Conservation (phyloP, 345 rosid genomes). For the Arabis alpina region DNA sequence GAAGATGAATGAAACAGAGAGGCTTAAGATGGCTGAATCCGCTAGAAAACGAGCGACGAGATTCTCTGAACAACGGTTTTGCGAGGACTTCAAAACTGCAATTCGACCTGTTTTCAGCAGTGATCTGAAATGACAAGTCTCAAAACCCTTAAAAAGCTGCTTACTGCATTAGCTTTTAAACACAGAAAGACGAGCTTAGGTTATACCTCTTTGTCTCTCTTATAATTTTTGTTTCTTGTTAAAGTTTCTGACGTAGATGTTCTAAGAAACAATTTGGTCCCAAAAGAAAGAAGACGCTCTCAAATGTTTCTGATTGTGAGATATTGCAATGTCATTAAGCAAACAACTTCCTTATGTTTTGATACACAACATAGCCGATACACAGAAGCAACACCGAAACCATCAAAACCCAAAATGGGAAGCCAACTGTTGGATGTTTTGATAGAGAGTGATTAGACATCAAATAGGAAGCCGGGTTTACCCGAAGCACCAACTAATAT, state of each 20-base stretch:
- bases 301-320: no score
- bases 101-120: conserved; percentile 50
- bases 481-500: conserved; percentile 88
- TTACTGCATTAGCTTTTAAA: conserved; percentile 12
- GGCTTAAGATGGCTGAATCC: conserved; percentile 72
- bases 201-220: conserved; percentile 1
- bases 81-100: conserved; percentile 71
- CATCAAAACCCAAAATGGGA: conserved; percentile 65
- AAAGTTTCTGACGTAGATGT: not conserved
- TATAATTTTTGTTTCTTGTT: conserved; percentile 1
- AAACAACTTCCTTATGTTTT: no score
- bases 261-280: conserved; percentile 21
- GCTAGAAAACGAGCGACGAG: conserved; percentile 72
- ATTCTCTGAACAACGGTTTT: conserved; percentile 79
- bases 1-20: conserved; percentile 65
- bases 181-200: conserved; percentile 4
- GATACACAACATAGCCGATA: no score
- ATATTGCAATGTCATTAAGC: no score
- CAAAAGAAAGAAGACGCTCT: no score
- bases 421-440: conserved; percentile 74
- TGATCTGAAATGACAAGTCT: conserved; percentile 27
- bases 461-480: conserved; percentile 71
- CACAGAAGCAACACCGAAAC: conserved; percentile 60
- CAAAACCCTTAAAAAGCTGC: not conserved
- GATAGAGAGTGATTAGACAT: conserved; percentile 67